Evolutionary conservation across 2,329 filamentous ascomycete genomes (phyloP), one percentile per base, ranked within the genome.

Genomic region (Colletotrichum lentis): DNA sequence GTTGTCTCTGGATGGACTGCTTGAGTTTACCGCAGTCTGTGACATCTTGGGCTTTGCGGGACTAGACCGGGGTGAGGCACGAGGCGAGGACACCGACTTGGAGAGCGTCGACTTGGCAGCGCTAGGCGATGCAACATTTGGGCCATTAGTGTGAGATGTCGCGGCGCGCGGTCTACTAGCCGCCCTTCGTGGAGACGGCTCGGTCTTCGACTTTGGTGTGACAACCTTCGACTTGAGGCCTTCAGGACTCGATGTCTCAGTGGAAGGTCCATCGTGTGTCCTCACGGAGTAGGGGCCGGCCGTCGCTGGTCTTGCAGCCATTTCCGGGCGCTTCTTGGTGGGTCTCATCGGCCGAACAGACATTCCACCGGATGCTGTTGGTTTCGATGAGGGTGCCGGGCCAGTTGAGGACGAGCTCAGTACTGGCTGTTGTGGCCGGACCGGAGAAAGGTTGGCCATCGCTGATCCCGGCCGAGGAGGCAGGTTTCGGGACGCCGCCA

Each of bases 231-330:
- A 73, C 71, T 79, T 84, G 27, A 77, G 71, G 47, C 74, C 79
- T 52, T 84, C 83, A 1, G 85, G 85, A 70, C 85, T 87, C 3
- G 79, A 73, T 16, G 80, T 78, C 72, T 83, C 81, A 0, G 72
- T 58, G 1, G 78, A 78, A 2, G 78, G 76, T 2, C 75, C 76
- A 58, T 84, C 82, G 59, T 85, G 84, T n/a, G 81, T 82, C 71
- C 88, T 81, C 11, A 88, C 83, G 22, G 88, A 90, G 74, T 90
- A 90, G 0, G 88, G 88, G 0, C 88, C 88, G 12, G 88, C 88
- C 14, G 88, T 90, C 14, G 88, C 88, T 41, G 88, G 88, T 65
- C 88, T 82, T 35, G 84, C 80, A 50, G 83, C 83, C 72, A 87
- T 80, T 63, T 90, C 88, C 3, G 87, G 86, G 49, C 86, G 81